A percentile compares a stretch with the other conserved stretches of the same genome.
These are phyloP conservation scores for Nakataea oryzae DNA, from an alignment of 2,329 filamentous ascomycete genomes.

Conservation along the genomic window DNA sequence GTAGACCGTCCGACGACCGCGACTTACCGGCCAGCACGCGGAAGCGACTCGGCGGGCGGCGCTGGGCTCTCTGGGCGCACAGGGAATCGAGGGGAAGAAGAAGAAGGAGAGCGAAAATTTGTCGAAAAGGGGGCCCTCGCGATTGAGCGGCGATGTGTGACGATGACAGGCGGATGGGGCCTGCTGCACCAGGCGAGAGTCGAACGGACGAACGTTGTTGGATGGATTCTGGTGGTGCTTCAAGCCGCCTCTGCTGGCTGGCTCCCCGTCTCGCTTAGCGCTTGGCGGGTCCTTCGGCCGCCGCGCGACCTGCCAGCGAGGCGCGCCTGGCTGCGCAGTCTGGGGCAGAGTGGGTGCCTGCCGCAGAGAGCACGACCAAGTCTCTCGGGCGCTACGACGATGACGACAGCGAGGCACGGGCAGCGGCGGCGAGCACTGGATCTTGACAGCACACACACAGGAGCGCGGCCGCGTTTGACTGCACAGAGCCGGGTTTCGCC, in stretches of 20 bases:
- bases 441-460: background rate
- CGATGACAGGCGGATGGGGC: background rate
- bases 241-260: background rate
- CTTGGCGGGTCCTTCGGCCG: conserved; percentile 13
- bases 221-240: background rate
- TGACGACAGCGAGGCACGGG: background rate
- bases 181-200: background rate
- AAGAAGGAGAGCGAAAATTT: background rate
- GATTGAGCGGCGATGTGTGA: background rate
- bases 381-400: background rate
- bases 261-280: conserved; percentile 16
- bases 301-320: background rate
- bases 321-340: background rate
- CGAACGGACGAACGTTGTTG: background rate
- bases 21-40: background rate
- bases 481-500: background rate
- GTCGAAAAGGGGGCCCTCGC: background rate
- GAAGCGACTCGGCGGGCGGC: background rate
- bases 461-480: background rate
- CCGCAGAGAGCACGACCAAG: background rate
- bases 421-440: background rate
- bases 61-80: background rate
- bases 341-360: too few relatives aligned
- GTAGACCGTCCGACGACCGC: background rate
- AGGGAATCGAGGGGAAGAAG: background rate